Conservation (phyloP, 2,329 filamentous ascomycete genomes). For the Fusarium pseudonygamai region DNA sequence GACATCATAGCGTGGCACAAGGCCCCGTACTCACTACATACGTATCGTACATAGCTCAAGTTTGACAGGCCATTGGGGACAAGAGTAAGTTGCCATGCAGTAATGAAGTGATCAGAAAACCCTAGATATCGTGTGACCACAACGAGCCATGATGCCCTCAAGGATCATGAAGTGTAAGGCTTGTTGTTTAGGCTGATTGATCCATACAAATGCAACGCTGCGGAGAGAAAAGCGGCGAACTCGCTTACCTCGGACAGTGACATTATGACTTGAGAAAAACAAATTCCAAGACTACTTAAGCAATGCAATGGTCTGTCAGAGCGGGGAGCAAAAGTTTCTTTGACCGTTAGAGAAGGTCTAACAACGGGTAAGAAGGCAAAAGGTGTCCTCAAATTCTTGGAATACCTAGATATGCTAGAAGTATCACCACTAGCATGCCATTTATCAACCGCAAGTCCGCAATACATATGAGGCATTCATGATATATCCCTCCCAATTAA, state of each 20-base stretch:
- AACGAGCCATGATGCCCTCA: not conserved
- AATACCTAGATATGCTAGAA: not conserved
- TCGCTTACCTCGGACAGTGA: not conserved
- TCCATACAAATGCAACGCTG: not conserved
- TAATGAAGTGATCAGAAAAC: not conserved
- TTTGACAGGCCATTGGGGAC: no score
- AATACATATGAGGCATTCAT: not conserved
- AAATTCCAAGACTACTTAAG: not conserved
- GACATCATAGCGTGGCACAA: not conserved
- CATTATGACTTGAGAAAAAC: not conserved
- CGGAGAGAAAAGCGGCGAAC: not conserved
- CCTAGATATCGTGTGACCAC: not conserved
- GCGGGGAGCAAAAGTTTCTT: not conserved
- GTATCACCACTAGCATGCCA: not conserved
- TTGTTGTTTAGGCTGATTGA: constrained; percentile 2
- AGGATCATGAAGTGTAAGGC: not conserved
- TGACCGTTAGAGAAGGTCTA: not conserved
- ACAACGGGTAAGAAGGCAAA: not conserved
- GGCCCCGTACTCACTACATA: not conserved
- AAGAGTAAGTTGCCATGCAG: not conserved
- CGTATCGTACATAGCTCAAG: not conserved
- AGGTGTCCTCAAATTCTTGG: not conserved
- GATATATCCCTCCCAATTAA: not conserved
- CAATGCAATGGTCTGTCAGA: not conserved
- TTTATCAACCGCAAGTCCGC: not conserved